Conservation (phyloP, 2,329 filamentous ascomycete species). For the Alternaria incomplexa region DNA sequence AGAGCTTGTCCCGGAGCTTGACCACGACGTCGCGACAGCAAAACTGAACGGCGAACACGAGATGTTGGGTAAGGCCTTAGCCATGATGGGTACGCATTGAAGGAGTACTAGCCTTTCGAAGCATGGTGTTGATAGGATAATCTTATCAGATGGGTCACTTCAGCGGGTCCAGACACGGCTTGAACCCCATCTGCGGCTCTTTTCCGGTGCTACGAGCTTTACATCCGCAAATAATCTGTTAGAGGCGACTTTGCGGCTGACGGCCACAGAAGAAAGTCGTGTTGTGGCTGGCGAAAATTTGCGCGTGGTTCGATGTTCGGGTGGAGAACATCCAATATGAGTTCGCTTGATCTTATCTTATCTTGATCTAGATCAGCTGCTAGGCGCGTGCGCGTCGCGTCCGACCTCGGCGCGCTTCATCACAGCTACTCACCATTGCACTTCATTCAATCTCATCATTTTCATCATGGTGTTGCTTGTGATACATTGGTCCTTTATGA, state of each 20-base stretch:
- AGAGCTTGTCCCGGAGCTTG: conserved; percentile 14
- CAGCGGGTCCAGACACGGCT: not conserved
- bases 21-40: not conserved
- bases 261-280: not conserved
- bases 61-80: not conserved
- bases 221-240: not conserved
- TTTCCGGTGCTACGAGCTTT: not conserved
- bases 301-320: not conserved
- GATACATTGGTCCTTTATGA: not conserved
- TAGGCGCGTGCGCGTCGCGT: not conserved
- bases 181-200: not conserved
- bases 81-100: not conserved
- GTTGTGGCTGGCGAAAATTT: conserved; percentile 9
- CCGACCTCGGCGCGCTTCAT: not conserved
- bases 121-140: conserved; percentile 5
- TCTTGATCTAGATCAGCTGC: conserved; percentile 20
- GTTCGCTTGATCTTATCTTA: conserved; percentile 18
- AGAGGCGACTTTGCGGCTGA: not conserved
- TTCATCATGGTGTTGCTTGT: not conserved
- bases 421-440: not conserved
- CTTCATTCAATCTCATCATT: not conserved
- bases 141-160: conserved; percentile 20
- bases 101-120: not conserved
- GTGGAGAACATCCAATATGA: not conserved
- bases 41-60: not conserved